Conservation (phyloP, 192 early-diverging fungal species). For the Phycomyces nitens region DNA sequence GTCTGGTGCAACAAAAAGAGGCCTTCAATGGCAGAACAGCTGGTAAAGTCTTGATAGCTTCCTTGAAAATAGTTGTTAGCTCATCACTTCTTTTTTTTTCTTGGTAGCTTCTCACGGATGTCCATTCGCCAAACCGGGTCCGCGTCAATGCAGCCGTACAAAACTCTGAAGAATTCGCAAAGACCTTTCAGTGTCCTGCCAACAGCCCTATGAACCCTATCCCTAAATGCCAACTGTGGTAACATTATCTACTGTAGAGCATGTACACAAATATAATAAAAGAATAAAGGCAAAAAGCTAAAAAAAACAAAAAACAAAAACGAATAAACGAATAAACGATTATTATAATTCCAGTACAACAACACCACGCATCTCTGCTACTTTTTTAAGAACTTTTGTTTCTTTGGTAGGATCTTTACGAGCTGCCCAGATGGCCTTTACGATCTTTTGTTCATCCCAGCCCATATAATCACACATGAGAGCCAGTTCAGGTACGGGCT, state of each 20-base stretch:
- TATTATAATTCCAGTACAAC: slow-evolving; percentile 9
- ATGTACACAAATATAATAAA: neutral
- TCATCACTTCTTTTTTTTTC: too few species aligned
- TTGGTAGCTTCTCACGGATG: slow-evolving; percentile 58
- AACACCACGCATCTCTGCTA: slow-evolving; percentile 11
- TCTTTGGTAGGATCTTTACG: slow-evolving; percentile 9
- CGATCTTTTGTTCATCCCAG: slow-evolving; percentile 10
- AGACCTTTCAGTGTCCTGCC: slow-evolving; percentile 60
- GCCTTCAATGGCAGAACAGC: slow-evolving; percentile 23
- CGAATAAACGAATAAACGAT: neutral
- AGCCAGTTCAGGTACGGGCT: slow-evolving; percentile 17
- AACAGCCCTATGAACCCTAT: slow-evolving; percentile 64
- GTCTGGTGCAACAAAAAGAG: slow-evolving; percentile 57
- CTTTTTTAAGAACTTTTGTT: slow-evolving; percentile 3
- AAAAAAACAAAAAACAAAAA: neutral
- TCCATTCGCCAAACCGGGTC: slow-evolving; percentile 58
- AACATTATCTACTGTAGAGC: slow-evolving; percentile 2
- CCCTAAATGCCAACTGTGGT: slow-evolving; percentile 46
- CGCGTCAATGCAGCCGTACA: slow-evolving; percentile 64
- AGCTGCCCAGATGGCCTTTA: slow-evolving; percentile 2
- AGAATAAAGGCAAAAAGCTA: neutral
- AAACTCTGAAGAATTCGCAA: slow-evolving; percentile 61
- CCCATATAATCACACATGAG: slow-evolving; percentile 8
- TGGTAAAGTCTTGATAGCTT: slow-evolving; percentile 6
- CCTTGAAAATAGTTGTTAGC: too few species aligned